Percentiles rank a stretch among this genome's conserved stretches.
phyloP scores from a whole-genome alignment of 345 rosid genomes.

The Citrus cavaleriei region DNA sequence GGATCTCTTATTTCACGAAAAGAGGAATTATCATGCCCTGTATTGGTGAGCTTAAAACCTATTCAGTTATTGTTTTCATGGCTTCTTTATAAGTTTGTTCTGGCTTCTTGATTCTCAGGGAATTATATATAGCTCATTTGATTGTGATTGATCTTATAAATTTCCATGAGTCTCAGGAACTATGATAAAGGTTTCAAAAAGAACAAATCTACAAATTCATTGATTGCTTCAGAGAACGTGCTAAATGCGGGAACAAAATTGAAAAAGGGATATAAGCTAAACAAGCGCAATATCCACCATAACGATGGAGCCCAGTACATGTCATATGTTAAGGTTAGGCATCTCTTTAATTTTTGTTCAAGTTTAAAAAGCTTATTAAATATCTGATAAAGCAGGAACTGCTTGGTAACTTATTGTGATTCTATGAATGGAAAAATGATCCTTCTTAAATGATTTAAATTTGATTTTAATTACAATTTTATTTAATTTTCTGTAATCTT shows the following conservation, averaged over 20 bases:
- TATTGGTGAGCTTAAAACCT: neutral
- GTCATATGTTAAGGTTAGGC: slow-evolving; percentile 85
- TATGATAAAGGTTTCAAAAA: slow-evolving; percentile 31
- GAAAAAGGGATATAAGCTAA: slow-evolving; percentile 47
- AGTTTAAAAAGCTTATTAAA: neutral
- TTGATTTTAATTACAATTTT: neutral
- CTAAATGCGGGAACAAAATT: slow-evolving; percentile 28
- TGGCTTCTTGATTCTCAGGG: slow-evolving; percentile 3
- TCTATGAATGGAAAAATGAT: slow-evolving; percentile 4
- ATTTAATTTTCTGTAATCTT: neutral
- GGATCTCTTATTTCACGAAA: slow-evolving; percentile 5
- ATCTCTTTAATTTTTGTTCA: slow-evolving; percentile 10
- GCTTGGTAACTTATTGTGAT: neutral
- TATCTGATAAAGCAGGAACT: slow-evolving; percentile 1
- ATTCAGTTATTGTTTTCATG: neutral
- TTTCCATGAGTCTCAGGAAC: slow-evolving; percentile 41
- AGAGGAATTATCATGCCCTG: neutral
- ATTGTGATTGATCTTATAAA: slow-evolving; percentile 12
- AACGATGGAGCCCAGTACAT: slow-evolving; percentile 82
- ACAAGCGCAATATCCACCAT: slow-evolving; percentile 42
- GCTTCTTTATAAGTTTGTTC: neutral
- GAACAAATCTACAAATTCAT: slow-evolving; percentile 36
- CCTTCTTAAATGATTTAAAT: neutral
- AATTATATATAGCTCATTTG: neutral
- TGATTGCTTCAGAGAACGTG: slow-evolving; percentile 35